Conservation (phyloP, 108 stramenopile species). For the Craspedostauros australis region DNA sequence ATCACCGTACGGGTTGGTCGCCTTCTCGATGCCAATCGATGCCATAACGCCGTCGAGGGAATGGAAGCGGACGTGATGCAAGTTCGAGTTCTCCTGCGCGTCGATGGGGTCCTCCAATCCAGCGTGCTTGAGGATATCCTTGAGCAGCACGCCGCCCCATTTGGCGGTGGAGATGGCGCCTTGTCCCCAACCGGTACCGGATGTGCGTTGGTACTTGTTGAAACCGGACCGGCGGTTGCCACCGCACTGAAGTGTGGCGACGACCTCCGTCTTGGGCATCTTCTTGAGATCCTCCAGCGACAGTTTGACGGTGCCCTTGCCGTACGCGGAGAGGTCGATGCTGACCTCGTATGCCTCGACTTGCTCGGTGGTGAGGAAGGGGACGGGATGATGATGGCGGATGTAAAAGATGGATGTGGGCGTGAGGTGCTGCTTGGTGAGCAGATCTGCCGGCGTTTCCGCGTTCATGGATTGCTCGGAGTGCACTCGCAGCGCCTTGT, state of each 20-base stretch:
- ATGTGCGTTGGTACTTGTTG: conserved; percentile 71
- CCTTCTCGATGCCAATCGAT: conserved; percentile 83
- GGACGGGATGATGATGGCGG: conserved; percentile 86
- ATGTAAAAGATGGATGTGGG: conserved; percentile 74
- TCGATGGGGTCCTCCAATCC: conserved; percentile 51
- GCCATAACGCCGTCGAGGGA: conserved; percentile 77
- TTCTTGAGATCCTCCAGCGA: conserved; percentile 68
- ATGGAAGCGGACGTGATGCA: conserved; percentile 78
- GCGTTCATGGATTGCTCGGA: conserved; percentile 81
- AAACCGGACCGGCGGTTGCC: conserved; percentile 93
- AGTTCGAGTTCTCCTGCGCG: conserved; percentile 30
- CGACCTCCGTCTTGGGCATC: conserved; percentile 61
- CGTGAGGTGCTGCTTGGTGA: conserved; percentile 61
- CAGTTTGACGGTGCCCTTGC: conserved; percentile 25
- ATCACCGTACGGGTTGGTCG: conserved; percentile 81
- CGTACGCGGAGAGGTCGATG: conserved; percentile 55
- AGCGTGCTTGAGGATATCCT: conserved; percentile 75
- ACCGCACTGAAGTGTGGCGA: conserved; percentile 92
- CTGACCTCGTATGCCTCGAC: conserved; percentile 53
- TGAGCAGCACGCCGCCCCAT: conserved; percentile 89
- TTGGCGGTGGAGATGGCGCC: conserved; percentile 91
- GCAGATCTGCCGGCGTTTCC: conserved; percentile 55
- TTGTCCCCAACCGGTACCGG: conserved; percentile 87
- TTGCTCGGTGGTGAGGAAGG: conserved; percentile 58
- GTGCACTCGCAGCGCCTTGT: conserved; percentile 56